These are phyloP conservation scores for Pluteus cervinus DNA, from an alignment of 768 basidiomycete genomes.

Conservation along the genomic window DNA sequence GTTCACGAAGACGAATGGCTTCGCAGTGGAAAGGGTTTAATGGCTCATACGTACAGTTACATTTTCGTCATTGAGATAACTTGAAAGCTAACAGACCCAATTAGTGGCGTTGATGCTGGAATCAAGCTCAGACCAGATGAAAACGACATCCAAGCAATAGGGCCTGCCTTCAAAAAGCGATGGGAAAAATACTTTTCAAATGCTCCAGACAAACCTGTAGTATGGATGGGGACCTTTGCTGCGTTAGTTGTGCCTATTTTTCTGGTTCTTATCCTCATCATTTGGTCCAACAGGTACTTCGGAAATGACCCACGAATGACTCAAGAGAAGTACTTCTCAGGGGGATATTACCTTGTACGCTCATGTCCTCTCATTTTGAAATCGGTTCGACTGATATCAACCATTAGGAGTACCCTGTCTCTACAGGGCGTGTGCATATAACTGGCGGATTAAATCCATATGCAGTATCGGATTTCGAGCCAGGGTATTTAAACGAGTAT, in stretches of 20 bases:
- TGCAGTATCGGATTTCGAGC: constrained; percentile 30
- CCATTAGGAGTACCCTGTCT: constrained; percentile 30
- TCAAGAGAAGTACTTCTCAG: constrained; percentile 20
- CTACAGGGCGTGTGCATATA: constrained; percentile 37
- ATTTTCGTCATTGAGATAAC: neutral
- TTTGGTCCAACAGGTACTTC: constrained; percentile 7
- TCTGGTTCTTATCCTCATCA: constrained; percentile 2
- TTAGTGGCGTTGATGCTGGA: constrained; percentile 48
- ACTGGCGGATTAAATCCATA: constrained; percentile 24
- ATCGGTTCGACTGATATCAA: too few relatives aligned
- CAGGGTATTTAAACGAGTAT: constrained; percentile 31
- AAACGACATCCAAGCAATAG: constrained; percentile 44
- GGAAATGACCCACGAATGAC: constrained; percentile 13
- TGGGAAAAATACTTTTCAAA: constrained; percentile 47
- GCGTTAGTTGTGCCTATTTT: constrained; percentile 27
- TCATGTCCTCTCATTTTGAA: neutral
- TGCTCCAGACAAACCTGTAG: constrained; percentile 50
- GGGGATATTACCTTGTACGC: constrained; percentile 13
- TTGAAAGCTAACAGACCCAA: constrained; percentile 8
- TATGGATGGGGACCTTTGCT: constrained; percentile 33
- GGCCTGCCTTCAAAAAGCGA: constrained; percentile 37
- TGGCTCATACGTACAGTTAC: constrained; percentile 48
- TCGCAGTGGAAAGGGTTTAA: constrained; percentile 34
- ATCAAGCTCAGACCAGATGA: constrained; percentile 49
- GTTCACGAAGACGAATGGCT: constrained; percentile 18